Conservation (phyloP, 257 asterid species). For the Solanum lycopersicoides region DNA sequence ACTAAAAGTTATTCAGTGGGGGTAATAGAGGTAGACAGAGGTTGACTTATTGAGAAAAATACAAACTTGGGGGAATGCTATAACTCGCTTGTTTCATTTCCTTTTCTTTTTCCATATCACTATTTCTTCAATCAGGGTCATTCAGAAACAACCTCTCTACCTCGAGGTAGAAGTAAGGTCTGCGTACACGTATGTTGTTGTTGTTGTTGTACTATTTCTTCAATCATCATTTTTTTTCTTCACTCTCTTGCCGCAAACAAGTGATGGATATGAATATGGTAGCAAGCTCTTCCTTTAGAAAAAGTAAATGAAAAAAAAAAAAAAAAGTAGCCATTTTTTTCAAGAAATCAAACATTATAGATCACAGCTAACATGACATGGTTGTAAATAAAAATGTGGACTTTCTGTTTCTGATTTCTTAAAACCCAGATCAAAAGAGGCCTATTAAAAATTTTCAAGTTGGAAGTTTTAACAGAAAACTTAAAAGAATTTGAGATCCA, state of each 20-base stretch:
- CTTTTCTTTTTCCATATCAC: not conserved
- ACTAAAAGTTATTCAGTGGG: not conserved
- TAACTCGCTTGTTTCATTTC: not conserved
- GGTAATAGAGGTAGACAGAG: not conserved
- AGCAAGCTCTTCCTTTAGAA: not conserved
- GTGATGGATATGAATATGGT: not conserved
- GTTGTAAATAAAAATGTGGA: not conserved
- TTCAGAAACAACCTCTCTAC: not conserved
- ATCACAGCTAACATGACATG: not conserved
- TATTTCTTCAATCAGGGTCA: not conserved
- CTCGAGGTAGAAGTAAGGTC: not conserved
- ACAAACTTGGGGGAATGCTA: not conserved
- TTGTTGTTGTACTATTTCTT: not conserved
- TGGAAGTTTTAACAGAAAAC: not conserved
- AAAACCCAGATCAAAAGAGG: not conserved
- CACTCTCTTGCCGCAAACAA: not conserved
- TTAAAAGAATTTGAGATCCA: not conserved
- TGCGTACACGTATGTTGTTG: not conserved
- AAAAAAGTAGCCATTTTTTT: not conserved
- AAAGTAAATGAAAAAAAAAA: not conserved
- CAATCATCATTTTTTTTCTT: not conserved
- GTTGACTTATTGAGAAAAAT: not conserved
- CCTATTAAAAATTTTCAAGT: not conserved
- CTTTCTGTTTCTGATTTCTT: not conserved
- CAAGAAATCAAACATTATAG: not conserved